Evolutionary conservation across 345 rosid genomes (phyloP), one percentile per base, ranked within the genome.

Genomic region (Brassica napus): DNA sequence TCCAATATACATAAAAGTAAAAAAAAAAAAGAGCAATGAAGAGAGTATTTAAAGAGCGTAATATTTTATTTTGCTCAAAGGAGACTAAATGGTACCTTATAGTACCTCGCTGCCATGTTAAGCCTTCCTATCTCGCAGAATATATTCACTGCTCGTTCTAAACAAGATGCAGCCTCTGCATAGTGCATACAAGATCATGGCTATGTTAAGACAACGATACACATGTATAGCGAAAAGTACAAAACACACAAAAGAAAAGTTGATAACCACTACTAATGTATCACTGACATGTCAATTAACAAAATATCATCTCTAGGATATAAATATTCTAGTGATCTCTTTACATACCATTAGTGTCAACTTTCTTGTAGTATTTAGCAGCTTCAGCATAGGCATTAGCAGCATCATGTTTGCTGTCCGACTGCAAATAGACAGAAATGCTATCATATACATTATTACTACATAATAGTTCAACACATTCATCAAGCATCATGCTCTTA

Each of bases 51-150:
- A 49, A 9, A 79, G 71, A 18, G 44, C n/a, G 18, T 15, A n/a
- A 47, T 4, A 34, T 15, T 49, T 6, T 34, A 60, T 61, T 18
- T 62, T 52, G 28, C 63, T 14, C 15, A 75, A 65, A 37, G 66
- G 30, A 69, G 62, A 74, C 63, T 28, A 28, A 37, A 16, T 59
- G 23, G 60, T 14, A 91, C 98, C 97, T 95, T 95, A 80, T 81
- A 88, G 76, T 93, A 95, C 87, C 98, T 90, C 65, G 99, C 99
- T 79, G 98, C 99, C 98, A 93, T 91, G 84, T 87, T 91, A 76
- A 95, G 90, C 88, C 98, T 89, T 81, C 97, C 99, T 69, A 89
- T 93, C 73, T 95, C 99, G 82, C 93, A 91, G 64, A 87, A 88
- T 84, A 91, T 44, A 60, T 87, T 89, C 74, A 93, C 90, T 1